phyloP scores from a whole-genome alignment of 257 asterid species.

The Echites panduratus region DNA sequence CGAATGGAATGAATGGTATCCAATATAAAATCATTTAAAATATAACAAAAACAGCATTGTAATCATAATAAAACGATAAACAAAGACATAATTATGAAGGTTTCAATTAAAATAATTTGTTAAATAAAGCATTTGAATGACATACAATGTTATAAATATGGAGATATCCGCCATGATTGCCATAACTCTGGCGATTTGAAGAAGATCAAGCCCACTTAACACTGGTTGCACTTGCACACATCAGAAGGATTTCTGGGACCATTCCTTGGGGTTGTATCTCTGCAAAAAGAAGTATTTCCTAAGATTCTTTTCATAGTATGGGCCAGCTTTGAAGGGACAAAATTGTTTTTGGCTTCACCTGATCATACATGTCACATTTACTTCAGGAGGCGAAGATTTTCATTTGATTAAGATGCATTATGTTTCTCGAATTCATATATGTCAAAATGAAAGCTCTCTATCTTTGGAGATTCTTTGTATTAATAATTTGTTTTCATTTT shows the following conservation, averaged over 20 bases:
- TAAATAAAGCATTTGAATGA: no score
- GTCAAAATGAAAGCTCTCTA: not conserved
- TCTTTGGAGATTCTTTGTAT: not conserved
- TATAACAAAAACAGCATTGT: no score
- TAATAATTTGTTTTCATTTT: conserved; percentile 14
- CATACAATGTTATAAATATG: no score
- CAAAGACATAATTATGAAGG: no score
- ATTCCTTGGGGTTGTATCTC: not conserved
- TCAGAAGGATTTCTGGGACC: not conserved
- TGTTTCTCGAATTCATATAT: not conserved
- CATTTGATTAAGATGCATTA: not conserved
- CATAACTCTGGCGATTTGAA: no score
- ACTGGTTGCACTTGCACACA: no score
- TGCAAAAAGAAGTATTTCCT: not conserved
- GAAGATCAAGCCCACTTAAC: no score
- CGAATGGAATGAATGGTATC: no score
- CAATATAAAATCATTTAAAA: no score
- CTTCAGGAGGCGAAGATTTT: not conserved
- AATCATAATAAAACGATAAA: no score
- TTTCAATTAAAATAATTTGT: no score
- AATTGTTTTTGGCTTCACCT: not conserved
- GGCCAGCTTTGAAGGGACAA: not conserved
- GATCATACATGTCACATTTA: not conserved
- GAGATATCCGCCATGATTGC: no score
- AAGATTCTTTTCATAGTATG: not conserved